Conservation (phyloP, 495 filamentous ascomycete species). For the Friedmanniomyces simplex region DNA sequence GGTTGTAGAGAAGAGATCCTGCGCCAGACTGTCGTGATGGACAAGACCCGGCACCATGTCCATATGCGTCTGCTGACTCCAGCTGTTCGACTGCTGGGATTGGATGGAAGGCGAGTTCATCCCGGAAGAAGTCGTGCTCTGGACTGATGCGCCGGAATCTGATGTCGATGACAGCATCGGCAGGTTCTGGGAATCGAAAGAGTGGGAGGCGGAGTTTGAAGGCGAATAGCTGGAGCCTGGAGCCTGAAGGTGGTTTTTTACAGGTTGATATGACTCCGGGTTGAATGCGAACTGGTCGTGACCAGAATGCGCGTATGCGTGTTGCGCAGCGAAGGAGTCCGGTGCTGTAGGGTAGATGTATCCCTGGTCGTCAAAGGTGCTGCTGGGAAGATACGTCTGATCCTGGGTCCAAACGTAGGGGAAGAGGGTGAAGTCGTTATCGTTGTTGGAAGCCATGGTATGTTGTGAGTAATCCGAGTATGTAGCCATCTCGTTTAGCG, state of each 20-base stretch:
- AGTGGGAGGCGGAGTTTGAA: conserved; percentile 24
- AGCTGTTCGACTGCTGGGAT: conserved; percentile 46
- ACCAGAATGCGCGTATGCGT: conserved; percentile 2
- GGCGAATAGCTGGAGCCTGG: conserved; percentile 26
- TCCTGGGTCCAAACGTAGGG: conserved; percentile 13
- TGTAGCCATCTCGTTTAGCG: conserved; percentile 14
- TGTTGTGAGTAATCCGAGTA: conserved; percentile 16
- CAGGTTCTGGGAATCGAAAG: conserved; percentile 29
- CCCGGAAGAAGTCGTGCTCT: conserved; percentile 64
- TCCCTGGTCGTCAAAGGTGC: conserved; percentile 2
- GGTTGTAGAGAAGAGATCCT: conserved; percentile 31
- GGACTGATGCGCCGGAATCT: conserved; percentile 60
- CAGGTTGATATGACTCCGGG: not conserved
- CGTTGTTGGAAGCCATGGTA: conserved; percentile 9
- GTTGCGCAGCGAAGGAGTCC: conserved; percentile 2
- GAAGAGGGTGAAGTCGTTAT: conserved; percentile 22
- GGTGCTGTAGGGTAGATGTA: conserved; percentile 16
- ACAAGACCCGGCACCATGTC: conserved; percentile 59
- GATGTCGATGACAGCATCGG: conserved; percentile 52
- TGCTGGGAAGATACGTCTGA: conserved; percentile 13
- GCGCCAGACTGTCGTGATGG: conserved; percentile 46
- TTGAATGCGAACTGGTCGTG: conserved; percentile 6
- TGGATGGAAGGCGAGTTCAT: conserved; percentile 68
- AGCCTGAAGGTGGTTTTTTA: conserved; percentile 11
- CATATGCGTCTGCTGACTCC: conserved; percentile 52